Conservation (phyloP, 257 asterid genomes). For the Penstemon davidsonii region DNA sequence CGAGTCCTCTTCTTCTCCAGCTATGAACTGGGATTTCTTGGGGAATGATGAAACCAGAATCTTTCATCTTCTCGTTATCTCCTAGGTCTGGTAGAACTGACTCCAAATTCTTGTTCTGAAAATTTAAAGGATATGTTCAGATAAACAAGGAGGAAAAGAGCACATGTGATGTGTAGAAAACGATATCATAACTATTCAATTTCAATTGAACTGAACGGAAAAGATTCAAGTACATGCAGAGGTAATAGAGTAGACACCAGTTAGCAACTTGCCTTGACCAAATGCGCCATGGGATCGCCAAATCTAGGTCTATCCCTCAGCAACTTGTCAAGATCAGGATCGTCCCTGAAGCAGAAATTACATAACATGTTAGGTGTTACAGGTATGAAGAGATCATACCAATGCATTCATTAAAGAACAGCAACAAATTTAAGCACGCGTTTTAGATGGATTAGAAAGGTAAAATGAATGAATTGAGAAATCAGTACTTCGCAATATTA, state of each 20-base stretch:
- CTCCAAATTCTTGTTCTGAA: conserved; percentile 62
- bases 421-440: neutral
- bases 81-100: conserved; percentile 64
- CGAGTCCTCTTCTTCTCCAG: conserved; percentile 74
- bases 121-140: conserved; percentile 8
- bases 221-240: neutral
- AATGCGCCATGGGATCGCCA: conserved; percentile 98
- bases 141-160: conserved; percentile 16
- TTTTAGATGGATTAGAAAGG: conserved; percentile 11
- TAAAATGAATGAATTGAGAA: neutral
- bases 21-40: conserved; percentile 78
- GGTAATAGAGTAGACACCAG: neutral
- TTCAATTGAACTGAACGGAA: neutral
- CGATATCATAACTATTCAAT: neutral
- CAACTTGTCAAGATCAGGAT: conserved; percentile 82
- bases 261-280: conserved; percentile 56
- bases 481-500: conserved; percentile 5
- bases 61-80: conserved; percentile 70
- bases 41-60: conserved; percentile 81
- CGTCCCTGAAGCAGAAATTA: conserved; percentile 59
- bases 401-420: conserved; percentile 1
- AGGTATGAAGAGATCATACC: neutral
- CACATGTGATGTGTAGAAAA: neutral
- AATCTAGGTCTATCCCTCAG: conserved; percentile 84
- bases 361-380: conserved; percentile 19